Evolutionary conservation across 805 yeast species (phyloP).

Genomic region (Yarrowia sp.): DNA sequence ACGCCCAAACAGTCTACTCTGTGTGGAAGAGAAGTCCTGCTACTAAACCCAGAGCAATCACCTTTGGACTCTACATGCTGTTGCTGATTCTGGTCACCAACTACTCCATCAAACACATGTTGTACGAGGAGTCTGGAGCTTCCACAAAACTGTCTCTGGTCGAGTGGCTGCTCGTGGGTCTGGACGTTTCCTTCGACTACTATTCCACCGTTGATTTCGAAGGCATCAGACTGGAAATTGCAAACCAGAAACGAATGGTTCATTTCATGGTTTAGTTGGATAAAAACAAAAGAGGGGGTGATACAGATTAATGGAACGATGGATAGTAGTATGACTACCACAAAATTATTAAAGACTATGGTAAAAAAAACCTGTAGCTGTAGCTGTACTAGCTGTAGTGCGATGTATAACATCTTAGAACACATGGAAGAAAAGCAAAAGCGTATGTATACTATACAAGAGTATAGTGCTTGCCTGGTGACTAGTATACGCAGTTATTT

Average conservation of each 20-base stretch:
- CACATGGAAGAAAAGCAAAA: no score
- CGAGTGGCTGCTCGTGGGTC: slow-evolving; percentile 73
- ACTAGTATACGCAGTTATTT: no score
- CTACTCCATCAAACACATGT: slow-evolving; percentile 75
- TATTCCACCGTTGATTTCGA: slow-evolving; percentile 62
- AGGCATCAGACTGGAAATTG: slow-evolving; percentile 43
- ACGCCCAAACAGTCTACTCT: slow-evolving; percentile 26
- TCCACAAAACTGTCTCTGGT: slow-evolving; percentile 77
- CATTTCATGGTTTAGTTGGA: slow-evolving; percentile 4
- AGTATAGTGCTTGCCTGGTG: no score
- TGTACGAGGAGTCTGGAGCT: slow-evolving; percentile 70
- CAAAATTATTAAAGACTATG: no score
- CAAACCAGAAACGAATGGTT: slow-evolving; percentile 7
- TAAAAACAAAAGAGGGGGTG: not conserved
- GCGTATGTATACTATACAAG: no score
- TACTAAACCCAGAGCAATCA: slow-evolving; percentile 5
- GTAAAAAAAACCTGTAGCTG: no score
- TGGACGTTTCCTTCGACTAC: slow-evolving; percentile 72
- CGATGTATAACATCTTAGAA: no score
- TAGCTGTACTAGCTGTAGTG: no score
- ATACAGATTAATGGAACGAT: not conserved
- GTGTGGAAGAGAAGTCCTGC: slow-evolving; percentile 7
- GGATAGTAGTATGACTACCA: no score
- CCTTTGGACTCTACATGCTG: slow-evolving; percentile 7
- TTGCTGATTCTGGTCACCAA: slow-evolving; percentile 32